Evolutionary conservation across 306 rosid genomes (phyloP).

Genomic region (Arachis hypogaea): DNA sequence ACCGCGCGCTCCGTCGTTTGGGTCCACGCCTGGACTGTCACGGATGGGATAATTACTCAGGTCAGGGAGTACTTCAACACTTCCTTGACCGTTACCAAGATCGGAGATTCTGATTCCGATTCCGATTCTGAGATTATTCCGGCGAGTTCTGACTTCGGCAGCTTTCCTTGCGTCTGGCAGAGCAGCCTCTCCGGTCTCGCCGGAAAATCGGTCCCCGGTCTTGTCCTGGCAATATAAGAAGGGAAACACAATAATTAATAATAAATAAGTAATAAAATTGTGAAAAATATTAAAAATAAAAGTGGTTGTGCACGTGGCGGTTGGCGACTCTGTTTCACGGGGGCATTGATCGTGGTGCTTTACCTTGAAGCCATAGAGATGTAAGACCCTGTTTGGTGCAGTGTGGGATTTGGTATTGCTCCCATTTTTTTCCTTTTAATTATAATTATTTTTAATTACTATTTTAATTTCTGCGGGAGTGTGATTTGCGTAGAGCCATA

Average conservation of each 20-base stretch:
- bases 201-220: conserved; percentile 93
- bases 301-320: too few relatives aligned
- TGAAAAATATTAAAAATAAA: background rate
- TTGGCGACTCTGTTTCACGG: too few relatives aligned
- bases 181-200: conserved; percentile 70
- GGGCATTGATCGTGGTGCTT: too few relatives aligned
- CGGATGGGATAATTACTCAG: conserved; percentile 88
- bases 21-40: conserved; percentile 90
- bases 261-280: background rate
- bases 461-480: too few relatives aligned
- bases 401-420: too few relatives aligned
- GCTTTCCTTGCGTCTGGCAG: conserved; percentile 83
- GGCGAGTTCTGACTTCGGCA: conserved; percentile 35
- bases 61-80: conserved; percentile 92
- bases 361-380: too few relatives aligned
- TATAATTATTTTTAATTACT: too few relatives aligned
- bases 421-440: too few relatives aligned
- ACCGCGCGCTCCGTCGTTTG: conserved; percentile 58
- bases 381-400: too few relatives aligned
- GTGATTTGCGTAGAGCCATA: too few relatives aligned
- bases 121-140: conserved; percentile 50
- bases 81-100: conserved; percentile 80
- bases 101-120: conserved; percentile 37
- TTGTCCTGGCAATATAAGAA: conserved; percentile 75
- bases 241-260: background rate